phyloP scores from a whole-genome alignment of 2,329 filamentous ascomycete species.

The Fusarium sp. region DNA sequence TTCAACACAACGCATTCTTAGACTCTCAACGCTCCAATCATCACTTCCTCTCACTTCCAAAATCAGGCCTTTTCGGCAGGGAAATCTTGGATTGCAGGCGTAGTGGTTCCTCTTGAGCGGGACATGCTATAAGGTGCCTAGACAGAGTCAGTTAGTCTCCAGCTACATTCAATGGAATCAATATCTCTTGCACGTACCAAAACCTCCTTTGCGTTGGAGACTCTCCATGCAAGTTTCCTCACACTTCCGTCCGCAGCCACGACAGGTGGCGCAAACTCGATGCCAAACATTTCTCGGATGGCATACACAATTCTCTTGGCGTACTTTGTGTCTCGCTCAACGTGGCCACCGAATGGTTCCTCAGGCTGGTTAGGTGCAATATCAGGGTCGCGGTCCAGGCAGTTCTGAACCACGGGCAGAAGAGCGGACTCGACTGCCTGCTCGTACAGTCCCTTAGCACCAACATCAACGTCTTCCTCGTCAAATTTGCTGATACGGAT shows the following conservation, averaged over 20 bases:
- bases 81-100: constrained; percentile 62
- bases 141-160: constrained; percentile 22
- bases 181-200: constrained; percentile 70
- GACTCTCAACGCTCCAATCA: neutral
- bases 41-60: neutral
- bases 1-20: neutral
- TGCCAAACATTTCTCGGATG: constrained; percentile 95
- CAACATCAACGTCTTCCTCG: constrained; percentile 74
- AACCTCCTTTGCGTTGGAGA: constrained; percentile 96
- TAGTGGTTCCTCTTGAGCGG: constrained; percentile 70
- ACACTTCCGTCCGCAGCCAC: constrained; percentile 93
- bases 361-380: constrained; percentile 85
- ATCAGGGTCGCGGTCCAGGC: constrained; percentile 90
- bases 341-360: constrained; percentile 85
- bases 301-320: constrained; percentile 92
- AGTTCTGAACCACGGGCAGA: constrained; percentile 88
- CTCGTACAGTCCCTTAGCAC: constrained; percentile 71
- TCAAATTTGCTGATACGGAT: constrained; percentile 86
- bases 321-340: constrained; percentile 90
- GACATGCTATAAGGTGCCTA: constrained; percentile 81
- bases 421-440: constrained; percentile 80
- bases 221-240: constrained; percentile 90
- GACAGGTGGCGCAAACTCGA: constrained; percentile 93
- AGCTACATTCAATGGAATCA: neutral
- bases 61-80: constrained; percentile 42